These are phyloP conservation scores for Artomyces pyxidatus DNA, from an alignment of 768 basidiomycete species.

Conservation along the genomic window DNA sequence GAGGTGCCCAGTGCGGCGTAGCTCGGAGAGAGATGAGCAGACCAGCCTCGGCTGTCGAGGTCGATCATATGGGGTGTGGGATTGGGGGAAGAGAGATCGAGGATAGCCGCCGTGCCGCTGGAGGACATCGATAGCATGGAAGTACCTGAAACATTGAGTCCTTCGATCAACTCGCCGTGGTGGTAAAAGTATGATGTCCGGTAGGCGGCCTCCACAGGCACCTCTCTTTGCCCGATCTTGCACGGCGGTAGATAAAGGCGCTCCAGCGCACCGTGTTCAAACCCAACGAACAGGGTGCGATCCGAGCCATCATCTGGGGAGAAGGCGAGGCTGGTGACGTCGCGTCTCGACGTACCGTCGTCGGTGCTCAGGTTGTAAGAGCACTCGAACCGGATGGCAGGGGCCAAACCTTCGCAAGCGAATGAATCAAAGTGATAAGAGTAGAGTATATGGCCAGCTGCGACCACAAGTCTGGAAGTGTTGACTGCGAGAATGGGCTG, in stretches of 20 bases:
- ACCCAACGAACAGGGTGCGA: conserved; percentile 44
- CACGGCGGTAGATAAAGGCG: conserved; percentile 30
- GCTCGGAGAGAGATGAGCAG: conserved; percentile 44
- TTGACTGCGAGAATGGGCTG: conserved; percentile 19
- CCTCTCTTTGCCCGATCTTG: conserved; percentile 9
- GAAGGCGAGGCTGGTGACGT: conserved; percentile 51
- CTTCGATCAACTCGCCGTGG: conserved; percentile 45
- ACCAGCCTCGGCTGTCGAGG: conserved; percentile 53
- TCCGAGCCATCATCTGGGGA: conserved; percentile 37
- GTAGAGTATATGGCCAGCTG: conserved; percentile 18
- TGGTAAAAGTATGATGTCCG: conserved; percentile 24
- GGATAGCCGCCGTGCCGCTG: conserved; percentile 39
- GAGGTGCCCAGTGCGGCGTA: conserved; percentile 66
- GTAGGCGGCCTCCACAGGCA: conserved; percentile 14
- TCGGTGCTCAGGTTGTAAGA: conserved; percentile 30
- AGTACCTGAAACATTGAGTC: conserved; percentile 38
- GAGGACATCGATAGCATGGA: conserved; percentile 51
- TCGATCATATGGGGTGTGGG: conserved; percentile 27
- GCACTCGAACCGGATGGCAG: conserved; percentile 41
- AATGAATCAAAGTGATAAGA: conserved; percentile 17
- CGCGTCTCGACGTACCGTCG: conserved; percentile 28
- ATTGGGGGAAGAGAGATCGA: conserved; percentile 15
- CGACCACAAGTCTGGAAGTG: conserved; percentile 20
- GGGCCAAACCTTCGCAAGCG: conserved; percentile 23
- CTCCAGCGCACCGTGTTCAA: conserved; percentile 51